phyloP scores from a whole-genome alignment of 805 yeast genomes.

The Pichia exigua region DNA sequence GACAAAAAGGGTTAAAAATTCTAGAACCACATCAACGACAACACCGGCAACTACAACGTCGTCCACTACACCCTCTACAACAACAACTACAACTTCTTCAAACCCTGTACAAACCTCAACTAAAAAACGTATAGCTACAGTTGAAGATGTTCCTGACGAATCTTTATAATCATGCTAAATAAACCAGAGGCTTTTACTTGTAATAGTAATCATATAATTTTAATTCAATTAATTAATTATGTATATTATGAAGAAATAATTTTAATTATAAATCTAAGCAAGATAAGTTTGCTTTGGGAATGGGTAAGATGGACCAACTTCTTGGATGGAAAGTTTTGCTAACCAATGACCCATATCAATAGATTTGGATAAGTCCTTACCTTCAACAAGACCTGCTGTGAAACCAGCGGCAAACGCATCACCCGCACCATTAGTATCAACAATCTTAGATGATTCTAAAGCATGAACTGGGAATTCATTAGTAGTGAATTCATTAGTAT shows the following conservation, averaged over 20 bases:
- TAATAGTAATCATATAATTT: neutral
- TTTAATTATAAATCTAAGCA: conserved; percentile 44
- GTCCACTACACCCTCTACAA: neutral
- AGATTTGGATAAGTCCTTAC: conserved; percentile 48
- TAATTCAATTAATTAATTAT: neutral
- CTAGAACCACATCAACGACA: conserved; percentile 3
- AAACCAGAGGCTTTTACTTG: neutral
- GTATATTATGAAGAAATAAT: neutral
- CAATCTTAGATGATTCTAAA: conserved; percentile 57
- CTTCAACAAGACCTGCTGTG: conserved; percentile 78
- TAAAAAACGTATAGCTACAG: conserved; percentile 20
- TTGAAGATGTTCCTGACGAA: conserved; percentile 18
- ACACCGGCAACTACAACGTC: conserved; percentile 2
- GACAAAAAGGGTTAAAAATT: conserved; percentile 8
- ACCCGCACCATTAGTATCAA: conserved; percentile 98
- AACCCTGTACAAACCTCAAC: neutral
- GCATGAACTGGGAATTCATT: conserved; percentile 62
- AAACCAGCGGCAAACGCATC: conserved; percentile 98
- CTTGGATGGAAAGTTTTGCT: conserved; percentile 85
- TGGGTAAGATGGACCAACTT: conserved; percentile 93
- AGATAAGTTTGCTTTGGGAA: conserved; percentile 54
- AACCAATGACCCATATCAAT: conserved; percentile 94
- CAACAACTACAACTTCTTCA: neutral
- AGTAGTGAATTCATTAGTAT: conserved; percentile 38
- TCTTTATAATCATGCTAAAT: neutral